A percentile compares a stretch with the other conserved stretches of the same genome.
Evolutionary conservation across 257 asterid species (phyloP).

Genomic region (Solanum megistacrolobum): DNA sequence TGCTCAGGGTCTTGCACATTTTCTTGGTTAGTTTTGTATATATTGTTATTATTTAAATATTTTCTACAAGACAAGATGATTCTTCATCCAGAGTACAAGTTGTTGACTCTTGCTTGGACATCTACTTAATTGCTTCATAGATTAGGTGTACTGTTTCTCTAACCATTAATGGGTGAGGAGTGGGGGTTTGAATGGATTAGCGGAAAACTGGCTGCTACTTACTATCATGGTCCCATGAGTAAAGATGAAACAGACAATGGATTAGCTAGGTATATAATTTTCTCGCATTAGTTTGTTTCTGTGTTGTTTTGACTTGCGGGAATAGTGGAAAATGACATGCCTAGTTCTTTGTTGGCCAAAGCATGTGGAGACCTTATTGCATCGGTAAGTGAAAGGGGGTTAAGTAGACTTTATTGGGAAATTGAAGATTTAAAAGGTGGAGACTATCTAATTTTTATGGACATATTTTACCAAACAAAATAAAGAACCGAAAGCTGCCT

Average conservation of each 20-base stretch:
- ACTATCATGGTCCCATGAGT: neutral
- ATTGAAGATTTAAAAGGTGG: neutral
- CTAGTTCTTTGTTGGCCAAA: neutral
- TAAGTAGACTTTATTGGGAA: neutral
- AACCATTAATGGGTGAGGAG: neutral
- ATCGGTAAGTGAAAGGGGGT: neutral
- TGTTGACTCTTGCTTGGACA: neutral
- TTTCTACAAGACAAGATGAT: neutral
- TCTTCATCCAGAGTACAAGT: neutral
- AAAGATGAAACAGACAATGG: neutral
- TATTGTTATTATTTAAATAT: neutral
- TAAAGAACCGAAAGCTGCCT: neutral
- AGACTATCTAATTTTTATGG: neutral
- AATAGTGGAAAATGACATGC: neutral
- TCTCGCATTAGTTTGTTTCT: neutral
- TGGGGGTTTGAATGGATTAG: neutral
- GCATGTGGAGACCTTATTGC: neutral
- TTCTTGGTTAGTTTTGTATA: conserved; percentile 49
- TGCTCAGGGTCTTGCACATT: conserved; percentile 97
- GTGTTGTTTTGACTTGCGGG: neutral
- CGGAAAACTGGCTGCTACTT: neutral
- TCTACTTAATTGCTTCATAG: neutral
- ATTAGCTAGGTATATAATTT: neutral
- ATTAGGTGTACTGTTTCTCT: neutral
- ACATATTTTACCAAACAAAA: neutral